Evolutionary conservation across 2,329 filamentous ascomycete genomes (phyloP), one percentile per base, ranked within the genome.

Genomic region (Lecanicillium sp.): DNA sequence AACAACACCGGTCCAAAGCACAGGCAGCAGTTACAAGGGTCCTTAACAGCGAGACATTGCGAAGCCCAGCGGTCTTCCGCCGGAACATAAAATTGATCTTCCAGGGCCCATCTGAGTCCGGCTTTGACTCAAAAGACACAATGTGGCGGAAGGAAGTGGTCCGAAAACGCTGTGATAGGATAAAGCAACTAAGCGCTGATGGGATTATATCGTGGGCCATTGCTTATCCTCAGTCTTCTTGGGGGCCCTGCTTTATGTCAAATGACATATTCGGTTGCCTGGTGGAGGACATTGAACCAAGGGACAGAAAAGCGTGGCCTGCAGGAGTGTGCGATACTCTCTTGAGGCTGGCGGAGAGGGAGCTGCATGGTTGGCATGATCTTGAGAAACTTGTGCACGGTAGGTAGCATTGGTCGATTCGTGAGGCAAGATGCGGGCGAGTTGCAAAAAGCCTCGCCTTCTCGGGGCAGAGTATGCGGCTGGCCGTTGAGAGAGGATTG

Each of bases 361-460:
- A n/a, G n/a, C n/a, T n/a, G n/a, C n/a, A n/a, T 18, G 30, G n/a
- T 18, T 33, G 30, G 12, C 16, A 11, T 18, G 14, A 33, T 18
- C 30, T 33, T 33, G 8, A 11, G 30, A 33, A 18, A 12, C 16
- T 33, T 9, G 30, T 33, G 9, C 14, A 12, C n/a, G 30, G 30
- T 33, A 18, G 17, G 30, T 33, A n/a, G 30, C 29, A 13, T n/a
- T 33, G 20, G 16, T 9, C 14, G 11, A 18, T 33, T 13, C 7
- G 30, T 12, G 30, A 88, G 59, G 80, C 78, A 3, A 85, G 80
- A 50, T 80, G 77, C 45, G 82, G 82, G 1, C 70, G 82, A 20
- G 79, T 85, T 49, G 83, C 78, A 19, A 76, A 80, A 45, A 83
- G 80, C n/a, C n/a, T n/a, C 37, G 85, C 81, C 42, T 81, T 83